These are phyloP conservation scores for Lecanoromycetidae sp. DNA, from an alignment of 2,329 filamentous ascomycete species.

Conservation along the genomic window DNA sequence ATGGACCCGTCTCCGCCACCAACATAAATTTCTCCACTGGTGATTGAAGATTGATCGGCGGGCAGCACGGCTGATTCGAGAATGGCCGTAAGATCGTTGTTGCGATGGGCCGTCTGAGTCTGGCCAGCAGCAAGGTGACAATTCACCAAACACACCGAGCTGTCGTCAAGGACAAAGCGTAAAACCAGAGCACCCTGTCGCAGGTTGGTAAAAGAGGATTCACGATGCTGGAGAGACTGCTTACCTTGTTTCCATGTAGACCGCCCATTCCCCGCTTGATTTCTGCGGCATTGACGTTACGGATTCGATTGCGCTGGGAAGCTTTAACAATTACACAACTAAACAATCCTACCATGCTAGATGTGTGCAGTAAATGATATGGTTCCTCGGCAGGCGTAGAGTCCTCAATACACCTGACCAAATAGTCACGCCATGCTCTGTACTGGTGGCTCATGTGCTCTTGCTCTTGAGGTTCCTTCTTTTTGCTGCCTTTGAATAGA, in stretches of 20 bases:
- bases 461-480: slow-evolving; percentile 66
- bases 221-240: neutral
- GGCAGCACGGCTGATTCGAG: slow-evolving; percentile 70
- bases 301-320: slow-evolving; percentile 61
- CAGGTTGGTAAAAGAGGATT: neutral
- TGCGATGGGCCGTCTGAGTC: slow-evolving; percentile 75
- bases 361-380: slow-evolving; percentile 78
- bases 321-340: slow-evolving; percentile 91
- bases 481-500: slow-evolving; percentile 64
- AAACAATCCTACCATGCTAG: slow-evolving; percentile 85
- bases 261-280: slow-evolving; percentile 96
- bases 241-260: slow-evolving; percentile 79
- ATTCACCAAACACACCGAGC: slow-evolving; percentile 89
- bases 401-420: slow-evolving; percentile 71
- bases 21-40: slow-evolving; percentile 65
- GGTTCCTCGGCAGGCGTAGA: slow-evolving; percentile 63
- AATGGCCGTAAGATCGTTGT: slow-evolving; percentile 84
- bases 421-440: slow-evolving; percentile 86
- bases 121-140: slow-evolving; percentile 95
- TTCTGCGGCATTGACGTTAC: slow-evolving; percentile 64
- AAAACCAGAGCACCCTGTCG: slow-evolving; percentile 66
- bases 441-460: slow-evolving; percentile 97
- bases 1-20: slow-evolving; percentile 91
- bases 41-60: slow-evolving; percentile 51
- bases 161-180: slow-evolving; percentile 88